Evolutionary conservation across 2,329 filamentous ascomycete genomes (phyloP).

Genomic region (Colletotrichum sp.): DNA sequence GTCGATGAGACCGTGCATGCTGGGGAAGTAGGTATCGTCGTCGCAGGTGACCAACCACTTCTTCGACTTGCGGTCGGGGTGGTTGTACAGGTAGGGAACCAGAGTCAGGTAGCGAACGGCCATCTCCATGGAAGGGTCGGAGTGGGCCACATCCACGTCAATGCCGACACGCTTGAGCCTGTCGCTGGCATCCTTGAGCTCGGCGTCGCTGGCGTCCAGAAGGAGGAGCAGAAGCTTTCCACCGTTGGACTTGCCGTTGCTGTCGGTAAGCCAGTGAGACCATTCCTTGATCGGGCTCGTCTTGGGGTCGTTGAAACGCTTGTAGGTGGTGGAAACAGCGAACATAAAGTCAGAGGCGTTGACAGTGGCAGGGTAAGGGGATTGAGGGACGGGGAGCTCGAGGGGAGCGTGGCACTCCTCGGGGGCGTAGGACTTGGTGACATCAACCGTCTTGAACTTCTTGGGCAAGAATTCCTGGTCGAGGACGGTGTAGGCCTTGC

Average conservation of each 20-base stretch:
- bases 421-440: slow-evolving; percentile 43
- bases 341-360: slow-evolving; percentile 64
- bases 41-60: slow-evolving; percentile 69
- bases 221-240: slow-evolving; percentile 61
- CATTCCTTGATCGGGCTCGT: slow-evolving; percentile 62
- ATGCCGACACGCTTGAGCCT: slow-evolving; percentile 54
- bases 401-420: slow-evolving; percentile 55
- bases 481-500: slow-evolving; percentile 57
- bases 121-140: slow-evolving; percentile 59
- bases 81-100: slow-evolving; percentile 58
- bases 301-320: slow-evolving; percentile 54
- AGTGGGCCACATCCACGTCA: slow-evolving; percentile 61
- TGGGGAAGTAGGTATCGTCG: slow-evolving; percentile 70
- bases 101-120: slow-evolving; percentile 62
- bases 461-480: slow-evolving; percentile 50
- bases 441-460: slow-evolving; percentile 52
- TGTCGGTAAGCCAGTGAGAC: slow-evolving; percentile 65
- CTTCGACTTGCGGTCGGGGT: slow-evolving; percentile 50
- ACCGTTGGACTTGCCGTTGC: slow-evolving; percentile 59
- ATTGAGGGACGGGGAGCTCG: slow-evolving; percentile 54
- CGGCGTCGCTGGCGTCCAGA: slow-evolving; percentile 54
- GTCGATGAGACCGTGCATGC: slow-evolving; percentile 57
- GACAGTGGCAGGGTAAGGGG: slow-evolving; percentile 53
- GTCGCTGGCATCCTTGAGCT: slow-evolving; percentile 54
- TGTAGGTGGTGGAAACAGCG: slow-evolving; percentile 63